Evolutionary conservation across 2,329 filamentous ascomycete species (phyloP), one percentile per base, ranked within the genome.

Genomic region (Fusarium annulatum): DNA sequence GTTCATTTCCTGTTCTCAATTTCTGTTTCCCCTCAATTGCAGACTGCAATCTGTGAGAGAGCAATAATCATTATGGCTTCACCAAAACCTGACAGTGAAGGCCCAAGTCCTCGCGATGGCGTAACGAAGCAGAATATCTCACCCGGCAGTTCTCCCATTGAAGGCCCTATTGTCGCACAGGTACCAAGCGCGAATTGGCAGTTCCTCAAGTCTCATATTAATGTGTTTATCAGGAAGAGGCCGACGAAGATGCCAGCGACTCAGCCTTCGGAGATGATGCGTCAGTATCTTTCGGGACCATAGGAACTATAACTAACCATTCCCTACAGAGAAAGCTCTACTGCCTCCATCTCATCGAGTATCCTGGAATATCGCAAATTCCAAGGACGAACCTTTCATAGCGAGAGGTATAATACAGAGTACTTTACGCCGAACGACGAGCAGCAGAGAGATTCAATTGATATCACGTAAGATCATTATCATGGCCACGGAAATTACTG

Each of bases 391-490:
- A 69, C 65, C 2, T 69, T 64, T 1, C 65, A 69, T 3, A 57
- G 65, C 5, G 59, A 69, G 5, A 46, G 34, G 3, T 52, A 64
- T 11, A 33, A 64, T 7, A 42, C 36, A 1, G 43, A 49, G 2
- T 64, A 64, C 3, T 64, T 66, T 9, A 57, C 67, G 0, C 67
- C 67, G 0, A 69, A 69, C 2, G 67, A 69, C 10, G 67, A 64
- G 9, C 59, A 64, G 5, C 67, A 69, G 8, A 69, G 39, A 19
- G 59, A 69, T 2, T 69, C 65, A 0, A 69, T 69, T n/a, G 67
- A 69, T 6, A 69, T 69, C 7, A 64, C 67, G 67, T 69, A 51
- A 16, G 59, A 11, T 28, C 2, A 2, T 9, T 1, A 4, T 28
- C 9, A 7, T 7, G 1, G 12, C 8, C 3, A 2, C 5, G 9